Conservation (phyloP, 305 asterid genomes). For the Plantago lanceolata region DNA sequence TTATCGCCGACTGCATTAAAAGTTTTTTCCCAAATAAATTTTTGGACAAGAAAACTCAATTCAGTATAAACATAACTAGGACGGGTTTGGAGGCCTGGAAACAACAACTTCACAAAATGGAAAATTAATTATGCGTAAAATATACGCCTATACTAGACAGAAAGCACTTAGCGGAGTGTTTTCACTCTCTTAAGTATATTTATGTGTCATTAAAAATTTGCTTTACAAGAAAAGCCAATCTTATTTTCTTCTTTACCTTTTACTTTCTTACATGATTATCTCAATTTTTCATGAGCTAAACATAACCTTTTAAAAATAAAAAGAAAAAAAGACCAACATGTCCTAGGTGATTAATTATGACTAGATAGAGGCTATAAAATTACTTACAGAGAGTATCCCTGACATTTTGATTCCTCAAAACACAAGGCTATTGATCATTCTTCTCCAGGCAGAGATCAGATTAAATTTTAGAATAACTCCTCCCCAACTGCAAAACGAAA, state of each 20-base stretch:
- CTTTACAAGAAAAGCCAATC: too few species aligned
- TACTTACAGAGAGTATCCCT: conserved; percentile 48
- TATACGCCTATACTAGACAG: neutral
- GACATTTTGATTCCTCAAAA: conserved; percentile 44
- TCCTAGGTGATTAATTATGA: conserved; percentile 6
- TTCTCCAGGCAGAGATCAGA: conserved; percentile 22
- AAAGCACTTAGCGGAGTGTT: neutral
- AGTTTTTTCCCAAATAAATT: conserved; percentile 23
- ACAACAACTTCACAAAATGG: too few species aligned
- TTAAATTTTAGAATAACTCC: conserved; percentile 9
- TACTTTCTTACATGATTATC: neutral
- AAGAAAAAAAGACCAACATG: conserved; percentile 7
- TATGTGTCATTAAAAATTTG: neutral
- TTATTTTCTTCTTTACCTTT: neutral
- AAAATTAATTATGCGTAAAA: neutral
- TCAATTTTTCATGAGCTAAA: too few species aligned
- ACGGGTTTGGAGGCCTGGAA: neutral
- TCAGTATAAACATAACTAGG: conserved; percentile 6
- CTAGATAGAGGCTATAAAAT: conserved; percentile 8
- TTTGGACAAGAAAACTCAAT: conserved; percentile 12
- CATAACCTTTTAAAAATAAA: conserved; percentile 11
- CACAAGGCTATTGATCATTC: conserved; percentile 34
- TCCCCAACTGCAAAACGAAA: conserved; percentile 27
- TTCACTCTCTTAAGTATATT: neutral
- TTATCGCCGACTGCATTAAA: conserved; percentile 54